Evolutionary conservation across 108 stramenopile genomes (phyloP).

Genomic region (Pseudonitzschia multiseries): DNA sequence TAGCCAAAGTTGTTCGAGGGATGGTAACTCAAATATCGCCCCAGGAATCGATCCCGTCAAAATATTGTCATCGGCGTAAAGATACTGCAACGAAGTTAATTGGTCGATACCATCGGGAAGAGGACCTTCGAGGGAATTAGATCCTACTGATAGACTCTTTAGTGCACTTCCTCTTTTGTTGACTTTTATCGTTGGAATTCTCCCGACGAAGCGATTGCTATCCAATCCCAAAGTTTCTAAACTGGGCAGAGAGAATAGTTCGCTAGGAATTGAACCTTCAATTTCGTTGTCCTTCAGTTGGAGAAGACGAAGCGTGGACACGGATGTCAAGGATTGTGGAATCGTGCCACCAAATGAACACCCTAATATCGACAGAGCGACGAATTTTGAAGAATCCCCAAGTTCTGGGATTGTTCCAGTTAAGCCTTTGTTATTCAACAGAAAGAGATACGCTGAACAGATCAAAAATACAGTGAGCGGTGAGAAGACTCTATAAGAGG

Average conservation of each 20-base stretch:
- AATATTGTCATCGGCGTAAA: conserved; percentile 44
- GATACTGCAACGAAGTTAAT: conserved; percentile 29
- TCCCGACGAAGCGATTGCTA: background rate
- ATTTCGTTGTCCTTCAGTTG: conserved; percentile 62
- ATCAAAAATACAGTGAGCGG: background rate
- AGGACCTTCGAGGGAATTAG: background rate
- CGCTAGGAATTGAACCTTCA: conserved; percentile 53
- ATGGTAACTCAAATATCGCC: conserved; percentile 30
- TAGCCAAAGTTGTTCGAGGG: conserved; percentile 46
- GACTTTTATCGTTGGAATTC: background rate
- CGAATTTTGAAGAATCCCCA: background rate
- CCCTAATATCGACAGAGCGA: background rate
- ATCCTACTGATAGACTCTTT: conserved; percentile 1
- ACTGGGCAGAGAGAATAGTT: conserved; percentile 13
- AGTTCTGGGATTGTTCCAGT: conserved; percentile 5
- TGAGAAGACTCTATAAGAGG: background rate
- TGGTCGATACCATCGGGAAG: background rate
- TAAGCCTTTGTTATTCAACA: background rate
- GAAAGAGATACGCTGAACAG: background rate
- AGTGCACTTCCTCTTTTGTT: background rate
- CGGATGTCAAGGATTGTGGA: conserved; percentile 21
- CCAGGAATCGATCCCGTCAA: conserved; percentile 54
- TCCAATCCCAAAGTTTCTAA: conserved; percentile 12
- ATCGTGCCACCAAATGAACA: conserved; percentile 34
- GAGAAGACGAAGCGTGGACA: conserved; percentile 39